Evolutionary conservation across 129 eudicot genomes (phyloP).

Genomic region (Escallonia rubra): DNA sequence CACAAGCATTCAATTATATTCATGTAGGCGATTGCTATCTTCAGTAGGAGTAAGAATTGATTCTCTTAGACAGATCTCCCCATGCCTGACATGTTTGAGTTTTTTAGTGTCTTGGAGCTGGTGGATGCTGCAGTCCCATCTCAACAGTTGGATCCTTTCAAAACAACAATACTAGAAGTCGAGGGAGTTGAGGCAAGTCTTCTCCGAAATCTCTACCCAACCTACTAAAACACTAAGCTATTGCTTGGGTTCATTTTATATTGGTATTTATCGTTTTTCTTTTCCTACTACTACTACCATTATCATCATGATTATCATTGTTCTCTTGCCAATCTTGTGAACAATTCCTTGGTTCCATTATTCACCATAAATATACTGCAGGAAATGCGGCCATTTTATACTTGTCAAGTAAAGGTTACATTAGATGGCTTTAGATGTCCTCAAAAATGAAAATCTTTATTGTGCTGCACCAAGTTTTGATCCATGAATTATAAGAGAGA

Average conservation of each 20-base stretch:
- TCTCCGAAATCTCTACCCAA: neutral
- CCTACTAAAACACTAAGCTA: neutral
- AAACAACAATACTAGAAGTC: conserved; percentile 56
- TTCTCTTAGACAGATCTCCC: neutral
- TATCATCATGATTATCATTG: too few relatives aligned
- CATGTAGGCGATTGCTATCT: neutral
- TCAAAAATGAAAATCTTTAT: neutral
- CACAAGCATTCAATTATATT: neutral
- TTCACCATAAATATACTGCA: too few relatives aligned
- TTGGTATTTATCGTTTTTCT: neutral
- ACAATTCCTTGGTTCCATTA: too few relatives aligned
- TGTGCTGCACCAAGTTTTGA: too few relatives aligned
- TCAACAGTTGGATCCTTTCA: conserved; percentile 57
- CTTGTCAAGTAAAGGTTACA: neutral
- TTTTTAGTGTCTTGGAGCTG: conserved; percentile 74
- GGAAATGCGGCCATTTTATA: too few relatives aligned
- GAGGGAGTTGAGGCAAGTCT: conserved; percentile 83
- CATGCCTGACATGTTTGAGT: conserved; percentile 9
- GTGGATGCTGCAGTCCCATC: conserved; percentile 97
- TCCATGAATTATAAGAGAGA: too few relatives aligned
- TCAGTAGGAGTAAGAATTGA: neutral
- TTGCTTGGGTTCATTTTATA: neutral
- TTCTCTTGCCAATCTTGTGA: too few relatives aligned
- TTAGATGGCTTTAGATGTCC: neutral
- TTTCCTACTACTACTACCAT: too few relatives aligned